Evolutionary conservation across 805 yeast species (phyloP).

Genomic region (Limtongozyma cylindracea): DNA sequence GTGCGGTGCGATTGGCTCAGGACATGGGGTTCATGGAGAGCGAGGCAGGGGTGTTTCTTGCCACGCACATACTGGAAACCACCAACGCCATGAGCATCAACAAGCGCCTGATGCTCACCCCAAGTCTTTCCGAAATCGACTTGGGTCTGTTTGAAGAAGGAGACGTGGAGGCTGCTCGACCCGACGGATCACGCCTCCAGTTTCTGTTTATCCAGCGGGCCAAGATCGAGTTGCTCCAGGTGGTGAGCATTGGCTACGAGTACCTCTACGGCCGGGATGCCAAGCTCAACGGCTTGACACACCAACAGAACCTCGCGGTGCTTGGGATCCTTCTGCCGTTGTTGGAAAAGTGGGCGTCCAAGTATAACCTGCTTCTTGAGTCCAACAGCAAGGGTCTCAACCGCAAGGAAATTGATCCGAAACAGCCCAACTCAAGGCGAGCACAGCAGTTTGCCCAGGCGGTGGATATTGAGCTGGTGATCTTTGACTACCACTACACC

Average conservation of each 20-base stretch:
- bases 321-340: constrained; percentile 54
- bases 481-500: constrained; percentile 68
- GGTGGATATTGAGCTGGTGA: constrained; percentile 48
- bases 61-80: constrained; percentile 69
- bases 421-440: too few species aligned
- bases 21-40: constrained; percentile 63
- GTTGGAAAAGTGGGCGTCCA: constrained; percentile 53
- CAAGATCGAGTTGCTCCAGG: constrained; percentile 52
- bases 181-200: too few species aligned
- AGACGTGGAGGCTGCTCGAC: constrained; percentile 7
- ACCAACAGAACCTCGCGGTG: constrained; percentile 43
- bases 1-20: constrained; percentile 68
- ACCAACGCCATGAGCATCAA: constrained; percentile 64
- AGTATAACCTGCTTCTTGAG: constrained; percentile 26
- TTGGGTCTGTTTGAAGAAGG: constrained; percentile 16
- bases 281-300: constrained; percentile 21
- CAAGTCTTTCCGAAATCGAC: constrained; percentile 43
- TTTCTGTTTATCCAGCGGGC: constrained; percentile 50
- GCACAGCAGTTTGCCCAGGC: too few species aligned
- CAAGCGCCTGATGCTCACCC: constrained; percentile 52
- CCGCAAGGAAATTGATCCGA: too few species aligned
- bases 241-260: constrained; percentile 64
- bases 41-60: constrained; percentile 49
- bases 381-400: too few species aligned
- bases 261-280: constrained; percentile 49